Base-by-base conservation (phyloP, 2,329 filamentous ascomycete species). In the Gliomastix tumulicola region DNA sequence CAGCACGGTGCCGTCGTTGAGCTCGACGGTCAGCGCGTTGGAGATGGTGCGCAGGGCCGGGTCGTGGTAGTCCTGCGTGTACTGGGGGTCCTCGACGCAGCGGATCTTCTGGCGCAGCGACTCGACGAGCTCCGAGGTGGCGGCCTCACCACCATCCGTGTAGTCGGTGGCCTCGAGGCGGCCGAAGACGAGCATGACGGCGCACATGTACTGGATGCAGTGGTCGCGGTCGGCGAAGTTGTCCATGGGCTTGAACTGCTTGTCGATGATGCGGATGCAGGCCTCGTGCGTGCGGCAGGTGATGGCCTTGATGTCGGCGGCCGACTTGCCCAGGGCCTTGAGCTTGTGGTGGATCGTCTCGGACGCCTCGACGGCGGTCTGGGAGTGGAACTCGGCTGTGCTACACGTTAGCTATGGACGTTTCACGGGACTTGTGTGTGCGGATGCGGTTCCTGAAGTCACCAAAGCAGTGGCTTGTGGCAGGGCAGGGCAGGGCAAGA, bases 211-310 rank as follows among this genome's bases (percentile, higher is more conserved):
- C 71, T 97, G 92, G 50, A 98, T 90, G 69, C 92, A 98, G 77
- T 98, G 92, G 67, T 98, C 92, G 56, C 92, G 88, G 69, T 98
- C 92, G 56, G 92, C 92, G 57, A 97, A 98, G 80, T 98, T 98
- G 74, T 96, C 89, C 87, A 98, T 94, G 51, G 89, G 82, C 78
- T 96, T 97, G 77, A 95, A 94, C 69, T 98, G 92, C 77, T 98
- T 98, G 78, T 98, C 92, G 55, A 98, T 98, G 68, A 98, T 98
- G 55, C 92, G 88, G 59, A 98, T 79, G 71, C 92, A 97, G 41
- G 92, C 92, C 68, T 98, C 92, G 70, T 98, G 92, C 8, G 92
- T 98, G 53, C 92, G 84, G 79, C 90, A 95, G 50, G 84, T 88
- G 54, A 98, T 79, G 43, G 76, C 76, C 71, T 94, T 90, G 71